Base-by-base conservation (phyloP, 1,284 basidiomycete species). In the Mycosarcoma mackinlayi region DNA sequence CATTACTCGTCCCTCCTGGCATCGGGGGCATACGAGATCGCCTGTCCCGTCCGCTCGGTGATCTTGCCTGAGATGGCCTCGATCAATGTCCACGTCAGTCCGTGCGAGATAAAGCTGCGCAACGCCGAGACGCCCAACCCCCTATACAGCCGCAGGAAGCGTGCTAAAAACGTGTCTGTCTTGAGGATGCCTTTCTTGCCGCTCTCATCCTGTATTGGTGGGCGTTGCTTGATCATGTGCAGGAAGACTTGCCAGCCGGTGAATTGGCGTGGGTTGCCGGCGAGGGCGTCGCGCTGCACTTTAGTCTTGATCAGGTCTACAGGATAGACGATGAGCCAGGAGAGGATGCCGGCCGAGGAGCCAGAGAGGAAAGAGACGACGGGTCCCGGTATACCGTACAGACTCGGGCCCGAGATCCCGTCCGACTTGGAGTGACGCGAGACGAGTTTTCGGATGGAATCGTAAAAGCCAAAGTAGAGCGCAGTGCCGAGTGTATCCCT, bases 281-380 rank as follows among this genome's bases (percentile, higher is more conserved):
- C 90, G 31, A 96, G 85, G 13, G 92, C 89, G 51, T 93, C 89
- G 78, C 94, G 90, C 81, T 96, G 93, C 31, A 94, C 87, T 80
- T 94, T 93, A 0, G 93, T 95, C 85, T 96, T 96, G 56, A 95
- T 91, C 50, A 93, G 91, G 74, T 74, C 82, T 14, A 84, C 65
- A 0, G 81, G 81, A 46, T 83, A 83, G 40, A 81, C 71, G 24
- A 78, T 63, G 27, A 81, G 61, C 80, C 80, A 82, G 1, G 68
- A 74, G 3, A 76, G 25, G 28, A 82, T 82, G 10, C 80, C 80
- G 1, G 79, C 76, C 6, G 68, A 57, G 1, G 78, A 80, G 13
- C 80, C 80, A 9, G 76, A 73, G 1, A 80, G 34, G 60, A 82
- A 82, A 10, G 80, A 80, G 5, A 82, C 68, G 8, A 80, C 72